Base-by-base conservation (phyloP, 2,329 filamentous ascomycete species). In the Penicillium corylophilum region DNA sequence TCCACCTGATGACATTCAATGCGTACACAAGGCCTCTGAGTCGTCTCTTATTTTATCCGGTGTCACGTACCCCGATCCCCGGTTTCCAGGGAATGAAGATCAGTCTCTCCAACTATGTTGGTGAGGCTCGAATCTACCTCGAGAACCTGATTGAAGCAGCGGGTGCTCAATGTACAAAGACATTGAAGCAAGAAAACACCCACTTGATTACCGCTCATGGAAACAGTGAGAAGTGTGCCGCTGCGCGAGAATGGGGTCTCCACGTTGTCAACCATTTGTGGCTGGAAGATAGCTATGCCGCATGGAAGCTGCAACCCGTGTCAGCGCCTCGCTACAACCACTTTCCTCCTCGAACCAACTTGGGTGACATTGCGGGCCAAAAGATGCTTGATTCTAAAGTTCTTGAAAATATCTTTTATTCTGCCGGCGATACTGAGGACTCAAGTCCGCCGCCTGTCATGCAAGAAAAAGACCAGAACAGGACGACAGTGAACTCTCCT, bases 221-320 rank as follows among this genome's bases (percentile, higher is more conserved):
- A 52, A 84, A 85, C 50, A 95, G 93, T 65, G 94, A 97, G 67
- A 99, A 99, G 72, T 96, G 89, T 69, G 86, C 88, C 33, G 94
- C 94, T 1, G 94, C 94, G 0, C 83, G 84, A 55, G 94, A 97
- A 73, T 99, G 94, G 94, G 87, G 88, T 47, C 86, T 97, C 48
- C 78, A 90, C 50, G 87, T 96, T 63, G 78, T 96, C 63, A 99
- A 97, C 69, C 94, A 99, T 68, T 79, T 99, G 1, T 99, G 94
- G 94, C 81, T 99, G 41, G 94, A 99, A 71, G 94, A 99, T 67
- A 95, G 91, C 71, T 99, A 97, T 67, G 90, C 93, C 1, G 90
- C 88, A 68, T 96, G 91, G 76, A 82, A 88, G 65, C 77, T 87
- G 51, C 87, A 90, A 67, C 82, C 83, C 0, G 75, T 92, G 20